Evolutionary conservation across 495 filamentous ascomycete species (phyloP).

Genomic region (Oidiodendron maius): DNA sequence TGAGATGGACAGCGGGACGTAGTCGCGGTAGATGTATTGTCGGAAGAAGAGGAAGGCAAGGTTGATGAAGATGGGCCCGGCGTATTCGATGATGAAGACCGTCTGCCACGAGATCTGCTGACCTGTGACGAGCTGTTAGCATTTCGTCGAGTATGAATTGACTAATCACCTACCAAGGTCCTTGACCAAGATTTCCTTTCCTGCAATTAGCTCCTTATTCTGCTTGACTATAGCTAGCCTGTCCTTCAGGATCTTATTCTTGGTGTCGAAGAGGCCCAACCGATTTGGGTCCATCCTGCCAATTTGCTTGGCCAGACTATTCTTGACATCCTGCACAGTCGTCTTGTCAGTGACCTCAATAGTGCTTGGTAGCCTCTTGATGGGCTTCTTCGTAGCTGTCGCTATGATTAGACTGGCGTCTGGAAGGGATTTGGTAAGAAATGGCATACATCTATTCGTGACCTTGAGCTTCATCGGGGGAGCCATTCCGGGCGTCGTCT

Average conservation of each 20-base stretch:
- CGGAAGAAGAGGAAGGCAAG: constrained; percentile 64
- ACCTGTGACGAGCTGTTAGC: constrained; percentile 43
- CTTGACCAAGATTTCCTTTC: constrained; percentile 78
- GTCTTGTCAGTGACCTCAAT: constrained; percentile 54
- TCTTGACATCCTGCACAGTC: constrained; percentile 54
- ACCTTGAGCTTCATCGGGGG: constrained; percentile 10
- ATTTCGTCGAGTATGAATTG: not conserved
- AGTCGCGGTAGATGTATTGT: constrained; percentile 63
- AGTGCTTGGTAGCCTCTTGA: constrained; percentile 65
- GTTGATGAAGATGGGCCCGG: constrained; percentile 91
- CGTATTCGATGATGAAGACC: constrained; percentile 92
- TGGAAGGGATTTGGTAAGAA: not conserved
- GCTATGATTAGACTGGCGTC: not conserved
- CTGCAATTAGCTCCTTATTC: constrained; percentile 57
- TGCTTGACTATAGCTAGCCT: constrained; percentile 48
- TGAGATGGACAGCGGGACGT: constrained; percentile 31
- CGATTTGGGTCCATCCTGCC: constrained; percentile 52
- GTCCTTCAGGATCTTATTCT: constrained; percentile 54
- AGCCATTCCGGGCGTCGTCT: constrained; percentile 4
- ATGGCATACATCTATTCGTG: constrained; percentile 9
- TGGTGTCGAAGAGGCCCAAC: constrained; percentile 63
- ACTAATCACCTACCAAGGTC: constrained; percentile 70
- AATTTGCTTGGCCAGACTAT: constrained; percentile 34
- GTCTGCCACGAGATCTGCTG: constrained; percentile 90
- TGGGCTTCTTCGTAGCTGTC: constrained; percentile 45